Evolutionary conservation across 768 basidiomycete species (phyloP).

Genomic region (Lactifluus pinguis): DNA sequence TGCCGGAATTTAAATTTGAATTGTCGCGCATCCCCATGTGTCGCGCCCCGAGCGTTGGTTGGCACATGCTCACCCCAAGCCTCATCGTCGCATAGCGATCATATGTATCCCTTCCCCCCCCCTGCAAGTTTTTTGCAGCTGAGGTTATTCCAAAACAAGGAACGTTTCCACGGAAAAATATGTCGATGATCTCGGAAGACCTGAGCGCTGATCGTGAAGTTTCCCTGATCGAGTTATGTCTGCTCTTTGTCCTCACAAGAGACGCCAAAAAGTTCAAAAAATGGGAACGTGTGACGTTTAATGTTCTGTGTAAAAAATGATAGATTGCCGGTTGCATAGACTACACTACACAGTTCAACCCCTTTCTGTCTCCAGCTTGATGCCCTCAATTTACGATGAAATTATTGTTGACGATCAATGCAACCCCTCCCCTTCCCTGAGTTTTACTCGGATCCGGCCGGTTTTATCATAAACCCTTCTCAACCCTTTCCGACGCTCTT

Average conservation of each 20-base stretch:
- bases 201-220: neutral
- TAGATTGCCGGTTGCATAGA: neutral
- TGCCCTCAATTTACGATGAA: neutral
- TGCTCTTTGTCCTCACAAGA: neutral
- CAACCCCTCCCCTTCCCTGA: neutral
- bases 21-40: too few species aligned
- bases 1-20: neutral
- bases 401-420: neutral
- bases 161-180: neutral
- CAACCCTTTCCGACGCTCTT: neutral
- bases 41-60: too few species aligned
- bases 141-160: neutral
- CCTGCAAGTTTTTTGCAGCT: neutral
- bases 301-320: too few species aligned
- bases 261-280: neutral
- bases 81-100: too few species aligned
- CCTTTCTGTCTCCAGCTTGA: neutral
- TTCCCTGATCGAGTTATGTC: neutral
- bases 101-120: too few species aligned
- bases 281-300: neutral
- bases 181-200: neutral
- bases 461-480: neutral
- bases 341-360: neutral
- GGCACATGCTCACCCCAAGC: too few species aligned
- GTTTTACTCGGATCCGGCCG: conserved; percentile 2